Conservation (phyloP, 202 grass and related monocot genomes). For the Carex arenaria region DNA sequence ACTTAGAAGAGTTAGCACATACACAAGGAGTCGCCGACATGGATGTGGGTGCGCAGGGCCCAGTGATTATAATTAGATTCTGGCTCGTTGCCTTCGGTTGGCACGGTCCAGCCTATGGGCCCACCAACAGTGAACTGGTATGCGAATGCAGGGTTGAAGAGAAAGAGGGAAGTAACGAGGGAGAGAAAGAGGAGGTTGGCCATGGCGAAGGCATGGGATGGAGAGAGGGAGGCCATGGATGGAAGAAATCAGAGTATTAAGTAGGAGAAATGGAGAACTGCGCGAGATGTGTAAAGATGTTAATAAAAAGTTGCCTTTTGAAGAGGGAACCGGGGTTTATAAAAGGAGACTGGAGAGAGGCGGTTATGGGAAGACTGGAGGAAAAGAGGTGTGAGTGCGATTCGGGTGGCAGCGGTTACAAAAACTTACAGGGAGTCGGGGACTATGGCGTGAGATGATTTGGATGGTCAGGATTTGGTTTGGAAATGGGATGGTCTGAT, state of each 20-base stretch:
- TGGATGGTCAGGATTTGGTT: background rate
- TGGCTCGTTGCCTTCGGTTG: slow-evolving; percentile 19
- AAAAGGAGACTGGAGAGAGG: background rate
- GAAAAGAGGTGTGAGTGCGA: background rate
- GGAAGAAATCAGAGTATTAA: no score
- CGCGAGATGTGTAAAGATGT: slow-evolving; percentile 4
- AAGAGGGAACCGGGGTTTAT: background rate
- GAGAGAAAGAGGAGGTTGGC: background rate
- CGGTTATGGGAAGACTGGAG: background rate
- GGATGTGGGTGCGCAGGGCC: slow-evolving; percentile 51
- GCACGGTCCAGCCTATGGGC: slow-evolving; percentile 33
- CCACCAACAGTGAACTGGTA: slow-evolving; percentile 46
- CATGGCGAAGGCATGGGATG: background rate
- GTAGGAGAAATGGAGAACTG: background rate
- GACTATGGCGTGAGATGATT: background rate
- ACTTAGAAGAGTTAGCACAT: slow-evolving; percentile 14
- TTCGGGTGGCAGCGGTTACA: background rate
- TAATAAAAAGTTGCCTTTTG: background rate
- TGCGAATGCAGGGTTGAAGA: background rate
- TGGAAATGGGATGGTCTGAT: background rate
- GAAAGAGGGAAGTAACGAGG: slow-evolving; percentile 10
- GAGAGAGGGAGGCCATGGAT: background rate
- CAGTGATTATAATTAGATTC: slow-evolving; percentile 70
- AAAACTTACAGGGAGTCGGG: no score
- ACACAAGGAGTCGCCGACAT: slow-evolving; percentile 55